Conservation (phyloP, 345 rosid genomes). For the Rhizophora apiculata region DNA sequence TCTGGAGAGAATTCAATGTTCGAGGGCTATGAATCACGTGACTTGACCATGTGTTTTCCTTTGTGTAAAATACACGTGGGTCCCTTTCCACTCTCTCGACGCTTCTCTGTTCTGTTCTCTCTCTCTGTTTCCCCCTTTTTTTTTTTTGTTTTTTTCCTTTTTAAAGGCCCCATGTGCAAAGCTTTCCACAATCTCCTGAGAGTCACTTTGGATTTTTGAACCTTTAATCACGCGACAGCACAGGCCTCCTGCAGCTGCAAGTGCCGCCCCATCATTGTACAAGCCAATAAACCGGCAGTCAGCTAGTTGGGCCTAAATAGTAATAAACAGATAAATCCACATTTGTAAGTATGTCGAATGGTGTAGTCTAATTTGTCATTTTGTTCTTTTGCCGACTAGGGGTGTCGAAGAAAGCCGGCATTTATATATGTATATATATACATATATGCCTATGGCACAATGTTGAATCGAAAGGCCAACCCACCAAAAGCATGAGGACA, state of each 20-base stretch:
- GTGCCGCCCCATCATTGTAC: too few relatives aligned
- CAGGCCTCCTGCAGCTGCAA: not conserved
- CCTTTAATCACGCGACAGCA: not conserved
- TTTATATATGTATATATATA: too few relatives aligned
- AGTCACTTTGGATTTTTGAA: not conserved
- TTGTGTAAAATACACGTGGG: constrained; percentile 30
- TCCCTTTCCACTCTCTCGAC: constrained; percentile 17
- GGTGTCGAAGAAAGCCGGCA: not conserved
- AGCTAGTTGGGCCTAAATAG: too few relatives aligned
- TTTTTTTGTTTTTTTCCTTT: constrained; percentile 7
- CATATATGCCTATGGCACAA: not conserved
- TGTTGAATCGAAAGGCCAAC: not conserved
- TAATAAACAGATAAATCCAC: too few relatives aligned
- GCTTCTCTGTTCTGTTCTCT: not conserved
- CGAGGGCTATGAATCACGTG: constrained; percentile 30
- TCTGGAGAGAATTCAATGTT: not conserved
- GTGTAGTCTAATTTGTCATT: not conserved
- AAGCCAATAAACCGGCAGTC: too few relatives aligned
- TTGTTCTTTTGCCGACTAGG: constrained; percentile 11
- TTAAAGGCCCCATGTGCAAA: not conserved
- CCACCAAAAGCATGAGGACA: constrained; percentile 5
- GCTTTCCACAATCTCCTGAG: not conserved
- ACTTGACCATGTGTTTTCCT: constrained; percentile 25
- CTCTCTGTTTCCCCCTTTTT: not conserved
- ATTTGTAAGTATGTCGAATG: too few relatives aligned